phyloP scores from a whole-genome alignment of 805 yeast genomes.

The Ogataea philodendri region DNA sequence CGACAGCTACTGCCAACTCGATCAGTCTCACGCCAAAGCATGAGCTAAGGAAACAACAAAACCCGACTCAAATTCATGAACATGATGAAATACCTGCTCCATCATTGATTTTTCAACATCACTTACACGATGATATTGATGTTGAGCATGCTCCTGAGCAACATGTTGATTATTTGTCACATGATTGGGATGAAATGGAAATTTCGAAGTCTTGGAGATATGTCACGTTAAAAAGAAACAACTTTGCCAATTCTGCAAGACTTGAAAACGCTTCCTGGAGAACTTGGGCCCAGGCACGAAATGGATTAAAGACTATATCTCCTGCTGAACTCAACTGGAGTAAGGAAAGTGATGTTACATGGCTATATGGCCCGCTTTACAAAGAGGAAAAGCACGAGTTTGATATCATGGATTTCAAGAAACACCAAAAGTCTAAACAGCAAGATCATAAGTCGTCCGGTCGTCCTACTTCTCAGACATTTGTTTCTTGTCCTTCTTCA shows the following conservation, averaged over 20 bases:
- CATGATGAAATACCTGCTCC: slow-evolving; percentile 11
- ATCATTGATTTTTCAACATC: slow-evolving; percentile 21
- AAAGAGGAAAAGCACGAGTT: slow-evolving; percentile 24
- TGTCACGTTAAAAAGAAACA: slow-evolving; percentile 76
- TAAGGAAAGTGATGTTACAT: slow-evolving; percentile 94
- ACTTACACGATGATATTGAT: slow-evolving; percentile 84
- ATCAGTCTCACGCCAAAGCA: slow-evolving; percentile 33
- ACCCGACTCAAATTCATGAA: slow-evolving; percentile 11
- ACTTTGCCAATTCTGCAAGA: slow-evolving; percentile 76
- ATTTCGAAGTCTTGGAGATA: slow-evolving; percentile 96
- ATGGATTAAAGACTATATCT: slow-evolving; percentile 69
- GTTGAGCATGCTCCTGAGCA: slow-evolving; percentile 75
- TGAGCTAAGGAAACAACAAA: slow-evolving; percentile 27
- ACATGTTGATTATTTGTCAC: slow-evolving; percentile 93
- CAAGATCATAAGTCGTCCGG: no score
- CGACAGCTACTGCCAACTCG: slow-evolving; percentile 25
- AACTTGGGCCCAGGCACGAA: slow-evolving; percentile 91
- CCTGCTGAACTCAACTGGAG: slow-evolving; percentile 96
- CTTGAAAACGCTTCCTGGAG: slow-evolving; percentile 91
- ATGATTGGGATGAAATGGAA: slow-evolving; percentile 93
- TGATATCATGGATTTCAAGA: slow-evolving; percentile 21
- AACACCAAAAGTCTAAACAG: slow-evolving; percentile 10
- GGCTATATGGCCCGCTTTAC: slow-evolving; percentile 88
- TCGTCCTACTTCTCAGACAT: no score
- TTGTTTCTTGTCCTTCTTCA: neutral